Evolutionary conservation across 1,284 basidiomycete species (phyloP), one percentile per base, ranked within the genome.

Genomic region (Rhodotorula sp.): DNA sequence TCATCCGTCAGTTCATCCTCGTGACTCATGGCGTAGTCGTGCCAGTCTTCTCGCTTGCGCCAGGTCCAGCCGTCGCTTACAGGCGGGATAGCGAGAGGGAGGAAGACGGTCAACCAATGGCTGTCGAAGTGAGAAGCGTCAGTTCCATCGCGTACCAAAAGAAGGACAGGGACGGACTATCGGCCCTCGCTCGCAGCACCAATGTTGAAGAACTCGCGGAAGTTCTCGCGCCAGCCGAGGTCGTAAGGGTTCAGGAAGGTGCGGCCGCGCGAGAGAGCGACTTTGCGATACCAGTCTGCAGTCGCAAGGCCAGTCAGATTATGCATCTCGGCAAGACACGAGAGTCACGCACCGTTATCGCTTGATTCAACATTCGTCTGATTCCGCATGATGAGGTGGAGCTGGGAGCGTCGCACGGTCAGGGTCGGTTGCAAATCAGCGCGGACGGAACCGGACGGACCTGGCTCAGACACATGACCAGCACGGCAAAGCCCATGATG

Each of bases 351-450:
- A 78, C 78, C 88, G 79, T 95, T 88, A 79, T 99, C 96, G 77
- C 93, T 91, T 7, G 86, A 86, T 82, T 99, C 97, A 21, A 98
- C 95, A 0, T 90, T 88, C 0, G 94, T 98, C 81, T 97, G 94
- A 0, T 89, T 93, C n/a, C 84, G 82, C 0, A 86, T 81, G 13
- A 97, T 83, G 72, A 90, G 85, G 83, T 87, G 89, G 1, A 98
- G 68, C 78, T 97, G 93, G 1, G 25, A 1, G n/a, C 12, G 21
- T 25, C 4, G 13, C 9, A 8, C 19, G 23, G 13, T 2, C 8
- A 19, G 4, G n/a, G 14, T 23, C 10, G 8, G 7, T 14, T 8
- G 23, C 3, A 25, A 3, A 17, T 1, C 8, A 21, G n/a, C 7
- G 3, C 12, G 41, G 9, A 21, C n/a, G 19, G 12, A 12, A 19